Evolutionary conservation across 2,329 filamentous ascomycete species (phyloP).

Genomic region (Sporothrix inflata): DNA sequence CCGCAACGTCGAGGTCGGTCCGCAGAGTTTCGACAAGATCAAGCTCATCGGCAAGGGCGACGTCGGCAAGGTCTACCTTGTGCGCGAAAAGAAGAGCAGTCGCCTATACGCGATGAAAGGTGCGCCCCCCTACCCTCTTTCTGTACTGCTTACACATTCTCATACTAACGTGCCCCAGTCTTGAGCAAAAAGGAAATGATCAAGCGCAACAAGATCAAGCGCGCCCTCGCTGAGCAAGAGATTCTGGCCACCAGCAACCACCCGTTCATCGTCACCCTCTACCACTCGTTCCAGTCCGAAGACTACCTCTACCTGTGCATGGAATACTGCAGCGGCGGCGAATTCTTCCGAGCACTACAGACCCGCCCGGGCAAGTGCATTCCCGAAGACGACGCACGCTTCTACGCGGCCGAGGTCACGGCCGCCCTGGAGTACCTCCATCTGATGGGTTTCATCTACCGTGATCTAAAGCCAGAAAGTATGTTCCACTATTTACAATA

Average conservation of each 20-base stretch:
- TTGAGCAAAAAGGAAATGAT: constrained; percentile 99
- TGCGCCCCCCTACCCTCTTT: constrained; percentile 48
- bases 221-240: constrained; percentile 94
- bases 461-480: constrained; percentile 98
- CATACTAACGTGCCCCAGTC: constrained; percentile 56
- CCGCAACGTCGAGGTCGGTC: constrained; percentile 92
- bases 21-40: constrained; percentile 97
- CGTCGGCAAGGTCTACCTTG: constrained; percentile 96
- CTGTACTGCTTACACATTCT: neutral
- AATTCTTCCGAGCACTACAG: constrained; percentile 96
- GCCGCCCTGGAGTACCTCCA: constrained; percentile 96
- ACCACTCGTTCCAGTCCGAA: constrained; percentile 98
- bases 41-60: constrained; percentile 99
- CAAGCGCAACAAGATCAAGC: constrained; percentile 99
- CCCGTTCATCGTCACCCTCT: constrained; percentile 97
- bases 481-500: constrained; percentile 42
- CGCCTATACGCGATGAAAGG: constrained; percentile 98
- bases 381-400: constrained; percentile 92
- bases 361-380: constrained; percentile 97
- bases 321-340: constrained; percentile 98
- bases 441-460: constrained; percentile 99
- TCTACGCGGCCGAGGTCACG: constrained; percentile 97
- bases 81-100: constrained; percentile 95
- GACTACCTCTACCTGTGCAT: constrained; percentile 99
- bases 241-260: constrained; percentile 98